phyloP scores from a whole-genome alignment of 2,329 filamentous ascomycete genomes.

The Clonostachys solani region DNA sequence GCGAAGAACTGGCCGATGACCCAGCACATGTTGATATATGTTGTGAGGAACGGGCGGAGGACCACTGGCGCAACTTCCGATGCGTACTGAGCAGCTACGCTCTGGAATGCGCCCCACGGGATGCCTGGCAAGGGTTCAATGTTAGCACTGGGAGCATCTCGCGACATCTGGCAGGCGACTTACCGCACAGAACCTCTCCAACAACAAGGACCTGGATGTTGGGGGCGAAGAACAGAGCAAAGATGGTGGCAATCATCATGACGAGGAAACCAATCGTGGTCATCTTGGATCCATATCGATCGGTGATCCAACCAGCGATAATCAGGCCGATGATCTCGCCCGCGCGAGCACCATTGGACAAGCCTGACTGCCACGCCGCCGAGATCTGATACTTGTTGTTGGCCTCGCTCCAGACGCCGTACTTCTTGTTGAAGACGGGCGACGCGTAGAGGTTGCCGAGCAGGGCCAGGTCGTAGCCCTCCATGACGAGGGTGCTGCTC shows the following conservation, averaged over 20 bases:
- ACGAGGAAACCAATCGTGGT: slow-evolving; percentile 42
- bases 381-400: slow-evolving; percentile 39
- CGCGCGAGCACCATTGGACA: slow-evolving; percentile 47
- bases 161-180: slow-evolving; percentile 4
- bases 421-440: slow-evolving; percentile 37
- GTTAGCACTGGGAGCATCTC: background rate
- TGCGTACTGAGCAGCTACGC: slow-evolving; percentile 46
- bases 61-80: slow-evolving; percentile 45
- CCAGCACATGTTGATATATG: slow-evolving; percentile 54
- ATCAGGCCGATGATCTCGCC: slow-evolving; percentile 53
- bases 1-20: slow-evolving; percentile 50
- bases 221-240: slow-evolving; percentile 47
- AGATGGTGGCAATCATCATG: slow-evolving; percentile 44
- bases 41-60: slow-evolving; percentile 47
- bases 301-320: slow-evolving; percentile 45
- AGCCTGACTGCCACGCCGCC: slow-evolving; percentile 51
- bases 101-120: slow-evolving; percentile 49
- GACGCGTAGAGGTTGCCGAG: slow-evolving; percentile 45
- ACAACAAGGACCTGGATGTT: slow-evolving; percentile 39
- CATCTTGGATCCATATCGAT: slow-evolving; percentile 44
- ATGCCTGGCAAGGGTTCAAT: slow-evolving; percentile 28
- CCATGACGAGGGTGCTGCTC: slow-evolving; percentile 43
- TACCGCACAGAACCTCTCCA: slow-evolving; percentile 40
- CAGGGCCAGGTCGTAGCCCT: slow-evolving; percentile 46
- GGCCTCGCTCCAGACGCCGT: slow-evolving; percentile 27